phyloP scores from a whole-genome alignment of 148 eudicot species.

The Amaranthus palmeri region DNA sequence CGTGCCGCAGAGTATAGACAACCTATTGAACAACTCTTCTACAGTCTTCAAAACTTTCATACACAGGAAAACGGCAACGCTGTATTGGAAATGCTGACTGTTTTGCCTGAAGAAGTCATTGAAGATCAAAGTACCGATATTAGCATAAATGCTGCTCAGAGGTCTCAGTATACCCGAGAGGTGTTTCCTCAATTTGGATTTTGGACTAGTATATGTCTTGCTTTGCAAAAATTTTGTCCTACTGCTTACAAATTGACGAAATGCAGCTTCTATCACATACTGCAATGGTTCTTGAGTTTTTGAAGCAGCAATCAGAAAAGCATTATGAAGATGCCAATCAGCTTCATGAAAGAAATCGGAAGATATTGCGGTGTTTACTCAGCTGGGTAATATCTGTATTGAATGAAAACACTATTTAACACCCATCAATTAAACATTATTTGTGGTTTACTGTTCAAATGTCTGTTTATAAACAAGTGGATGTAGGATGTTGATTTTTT shows the following conservation, averaged over 20 bases:
- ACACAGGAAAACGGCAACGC: conserved; percentile 72
- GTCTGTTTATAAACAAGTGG: not conserved
- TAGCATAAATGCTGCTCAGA: conserved; percentile 46
- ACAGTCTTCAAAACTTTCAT: conserved; percentile 73
- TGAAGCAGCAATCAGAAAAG: conserved; percentile 68
- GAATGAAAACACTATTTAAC: not conserved
- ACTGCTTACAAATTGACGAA: conserved; percentile 22
- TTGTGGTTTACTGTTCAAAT: not conserved
- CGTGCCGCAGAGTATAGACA: conserved; percentile 73
- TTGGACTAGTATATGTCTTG: not conserved
- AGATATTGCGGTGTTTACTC: conserved; percentile 84
- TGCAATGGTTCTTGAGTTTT: conserved; percentile 74
- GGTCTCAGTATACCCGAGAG: conserved; percentile 77
- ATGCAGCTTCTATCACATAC: conserved; percentile 88
- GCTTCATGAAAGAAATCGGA: conserved; percentile 63
- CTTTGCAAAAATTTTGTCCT: conserved; percentile 13
- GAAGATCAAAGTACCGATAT: conserved; percentile 71
- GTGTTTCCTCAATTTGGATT: conserved; percentile 31
- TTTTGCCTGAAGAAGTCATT: conserved; percentile 83
- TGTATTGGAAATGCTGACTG: conserved; percentile 88
- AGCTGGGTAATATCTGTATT: conserved; percentile 72
- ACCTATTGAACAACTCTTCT: conserved; percentile 87
- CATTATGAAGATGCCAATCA: conserved; percentile 47
- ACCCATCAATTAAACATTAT: not conserved
- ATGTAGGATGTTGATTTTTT: not conserved